Percentiles rank a stretch among this genome's conserved stretches.
These are phyloP conservation scores for Eucalyptus grandis DNA, from an alignment of 345 rosid genomes.

Conservation along the genomic window DNA sequence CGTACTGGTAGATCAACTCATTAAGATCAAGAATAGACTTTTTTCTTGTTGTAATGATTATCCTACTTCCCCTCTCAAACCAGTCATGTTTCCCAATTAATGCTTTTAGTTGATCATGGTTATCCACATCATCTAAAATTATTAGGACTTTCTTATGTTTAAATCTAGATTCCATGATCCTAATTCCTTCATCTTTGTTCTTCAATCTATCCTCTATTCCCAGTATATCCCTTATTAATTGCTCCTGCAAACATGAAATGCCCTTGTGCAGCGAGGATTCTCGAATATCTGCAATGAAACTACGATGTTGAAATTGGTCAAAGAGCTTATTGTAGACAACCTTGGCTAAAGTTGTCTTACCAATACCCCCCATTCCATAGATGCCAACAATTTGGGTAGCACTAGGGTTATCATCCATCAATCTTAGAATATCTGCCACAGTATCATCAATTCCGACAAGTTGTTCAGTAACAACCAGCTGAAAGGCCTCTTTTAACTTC, in stretches of 20 bases:
- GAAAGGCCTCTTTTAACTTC: background rate
- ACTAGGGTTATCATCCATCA: background rate
- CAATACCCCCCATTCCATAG: background rate
- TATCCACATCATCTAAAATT: background rate
- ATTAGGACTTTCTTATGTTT: background rate
- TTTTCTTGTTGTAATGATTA: too few relatives aligned
- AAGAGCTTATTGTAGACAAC: background rate
- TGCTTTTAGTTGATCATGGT: too few relatives aligned
- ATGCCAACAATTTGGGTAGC: background rate
- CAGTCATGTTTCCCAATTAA: too few relatives aligned
- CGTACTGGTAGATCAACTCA: too few relatives aligned
- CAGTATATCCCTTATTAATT: background rate
- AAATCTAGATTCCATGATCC: background rate
- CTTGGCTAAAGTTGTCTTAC: background rate
- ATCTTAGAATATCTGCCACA: background rate
- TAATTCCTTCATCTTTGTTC: accelerated
- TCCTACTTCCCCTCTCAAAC: too few relatives aligned
- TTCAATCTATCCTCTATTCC: accelerated
- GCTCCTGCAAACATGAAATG: background rate
- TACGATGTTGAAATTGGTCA: background rate
- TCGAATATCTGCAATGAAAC: background rate
- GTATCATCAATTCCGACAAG: background rate
- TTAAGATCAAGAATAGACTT: too few relatives aligned
- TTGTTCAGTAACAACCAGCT: background rate
- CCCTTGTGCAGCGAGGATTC: background rate